Evolutionary conservation across 2,329 filamentous ascomycete genomes (phyloP).

Genomic region (Phialophora macrospora): DNA sequence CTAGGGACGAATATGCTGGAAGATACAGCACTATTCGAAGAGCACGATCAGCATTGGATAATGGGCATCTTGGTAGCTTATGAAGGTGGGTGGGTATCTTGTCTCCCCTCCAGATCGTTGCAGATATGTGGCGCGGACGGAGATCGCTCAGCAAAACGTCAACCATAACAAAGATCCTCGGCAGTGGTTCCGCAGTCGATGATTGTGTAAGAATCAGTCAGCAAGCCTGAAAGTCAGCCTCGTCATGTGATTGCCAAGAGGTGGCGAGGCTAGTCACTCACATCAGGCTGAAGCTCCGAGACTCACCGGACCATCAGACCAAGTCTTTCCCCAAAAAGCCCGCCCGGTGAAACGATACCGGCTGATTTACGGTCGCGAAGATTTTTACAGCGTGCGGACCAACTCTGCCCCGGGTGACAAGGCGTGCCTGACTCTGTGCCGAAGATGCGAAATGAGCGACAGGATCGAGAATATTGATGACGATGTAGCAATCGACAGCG

Average conservation of each 20-base stretch:
- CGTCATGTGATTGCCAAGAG: slow-evolving; percentile 7
- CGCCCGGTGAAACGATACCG: too few species aligned
- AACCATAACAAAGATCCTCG: slow-evolving; percentile 5
- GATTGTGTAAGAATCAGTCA: slow-evolving; percentile 37
- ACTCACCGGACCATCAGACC: background rate
- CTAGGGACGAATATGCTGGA: slow-evolving; percentile 29
- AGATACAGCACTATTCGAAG: slow-evolving; percentile 16
- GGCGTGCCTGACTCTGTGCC: background rate
- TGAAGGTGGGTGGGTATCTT: slow-evolving; percentile 1
- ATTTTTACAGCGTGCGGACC: too few species aligned
- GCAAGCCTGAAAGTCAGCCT: slow-evolving; percentile 9
- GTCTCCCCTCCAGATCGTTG: background rate
- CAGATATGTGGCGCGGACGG: background rate
- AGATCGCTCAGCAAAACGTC: background rate
- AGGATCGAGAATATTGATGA: background rate
- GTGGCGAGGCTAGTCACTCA: background rate
- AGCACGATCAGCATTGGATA: slow-evolving; percentile 4
- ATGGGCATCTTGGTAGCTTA: slow-evolving; percentile 15
- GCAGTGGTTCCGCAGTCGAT: slow-evolving; percentile 17
- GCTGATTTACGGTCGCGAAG: too few species aligned
- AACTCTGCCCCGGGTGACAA: background rate
- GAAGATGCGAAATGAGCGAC: background rate
- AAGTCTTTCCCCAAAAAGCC: background rate
- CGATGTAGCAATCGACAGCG: background rate
- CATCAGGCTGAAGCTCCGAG: background rate